phyloP scores from a whole-genome alignment of 352 stramenopile genomes.

The Globisporangium yorkense region DNA sequence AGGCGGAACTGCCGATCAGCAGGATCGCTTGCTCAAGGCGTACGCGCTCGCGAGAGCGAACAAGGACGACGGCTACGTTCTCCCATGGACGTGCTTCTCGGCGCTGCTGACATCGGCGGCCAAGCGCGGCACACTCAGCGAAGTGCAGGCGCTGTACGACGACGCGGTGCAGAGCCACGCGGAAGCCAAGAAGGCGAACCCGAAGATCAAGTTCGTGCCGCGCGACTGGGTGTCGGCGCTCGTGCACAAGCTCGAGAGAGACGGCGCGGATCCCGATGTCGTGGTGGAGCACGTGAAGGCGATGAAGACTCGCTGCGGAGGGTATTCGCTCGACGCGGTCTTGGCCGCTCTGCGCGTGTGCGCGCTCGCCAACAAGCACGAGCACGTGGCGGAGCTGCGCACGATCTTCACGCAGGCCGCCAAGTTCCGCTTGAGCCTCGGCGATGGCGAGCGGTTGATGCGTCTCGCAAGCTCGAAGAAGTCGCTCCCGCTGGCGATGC shows the following conservation, averaged over 20 bases:
- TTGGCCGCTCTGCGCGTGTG: slow-evolving; percentile 18
- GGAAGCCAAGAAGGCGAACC: background rate
- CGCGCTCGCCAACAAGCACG: slow-evolving; percentile 2
- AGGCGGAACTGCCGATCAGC: slow-evolving; percentile 7
- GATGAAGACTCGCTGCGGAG: slow-evolving; percentile 19
- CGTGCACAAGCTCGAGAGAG: slow-evolving; percentile 15
- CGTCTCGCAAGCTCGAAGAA: slow-evolving; percentile 15
- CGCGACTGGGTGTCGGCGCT: slow-evolving; percentile 22
- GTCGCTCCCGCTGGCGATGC: slow-evolving; percentile 12
- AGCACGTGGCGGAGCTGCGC: slow-evolving; percentile 8
- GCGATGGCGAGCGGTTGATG: slow-evolving; percentile 21
- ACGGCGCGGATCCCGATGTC: slow-evolving; percentile 8
- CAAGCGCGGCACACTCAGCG: slow-evolving; percentile 7
- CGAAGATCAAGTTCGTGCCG: slow-evolving; percentile 13
- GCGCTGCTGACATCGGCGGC: slow-evolving; percentile 13
- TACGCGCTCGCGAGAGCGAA: slow-evolving; percentile 10
- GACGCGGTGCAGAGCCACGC: slow-evolving; percentile 15
- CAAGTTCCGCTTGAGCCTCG: slow-evolving; percentile 18
- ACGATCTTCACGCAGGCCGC: slow-evolving; percentile 12
- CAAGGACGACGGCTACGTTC: slow-evolving; percentile 14
- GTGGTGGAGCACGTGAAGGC: slow-evolving; percentile 10
- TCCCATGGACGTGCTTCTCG: slow-evolving; percentile 18
- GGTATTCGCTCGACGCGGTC: slow-evolving; percentile 24
- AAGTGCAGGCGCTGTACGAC: slow-evolving; percentile 20
- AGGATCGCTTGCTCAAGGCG: slow-evolving; percentile 20